These are phyloP conservation scores for Ogataea chonburiensis DNA, from an alignment of 805 yeast genomes.

Conservation along the genomic window DNA sequence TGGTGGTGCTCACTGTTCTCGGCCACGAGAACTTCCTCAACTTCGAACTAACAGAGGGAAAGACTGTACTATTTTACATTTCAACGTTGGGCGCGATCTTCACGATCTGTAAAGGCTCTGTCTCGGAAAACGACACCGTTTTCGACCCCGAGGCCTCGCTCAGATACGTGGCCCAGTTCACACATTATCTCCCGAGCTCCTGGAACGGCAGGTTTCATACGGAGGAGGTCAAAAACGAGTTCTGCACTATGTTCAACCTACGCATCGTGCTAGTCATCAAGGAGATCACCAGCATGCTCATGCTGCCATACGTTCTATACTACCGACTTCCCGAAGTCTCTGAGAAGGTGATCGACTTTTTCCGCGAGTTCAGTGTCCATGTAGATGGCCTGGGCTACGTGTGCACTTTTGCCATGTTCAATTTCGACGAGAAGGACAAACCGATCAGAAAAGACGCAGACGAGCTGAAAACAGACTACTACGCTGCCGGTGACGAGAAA, in stretches of 20 bases:
- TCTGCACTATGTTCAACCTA: slow-evolving; percentile 73
- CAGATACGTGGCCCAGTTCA: slow-evolving; percentile 74
- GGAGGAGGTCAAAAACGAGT: slow-evolving; percentile 78
- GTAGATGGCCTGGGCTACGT: slow-evolving; percentile 95
- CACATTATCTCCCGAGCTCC: slow-evolving; percentile 83
- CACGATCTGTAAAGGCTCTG: slow-evolving; percentile 74
- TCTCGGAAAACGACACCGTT: slow-evolving; percentile 60
- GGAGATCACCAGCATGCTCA: slow-evolving; percentile 76
- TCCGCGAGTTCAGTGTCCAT: slow-evolving; percentile 84
- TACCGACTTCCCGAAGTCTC: slow-evolving; percentile 71
- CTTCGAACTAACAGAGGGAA: slow-evolving; percentile 80
- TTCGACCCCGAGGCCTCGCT: slow-evolving; percentile 93
- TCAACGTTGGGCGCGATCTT: slow-evolving; percentile 85
- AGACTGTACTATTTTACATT: slow-evolving; percentile 82
- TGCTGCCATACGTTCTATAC: slow-evolving; percentile 91
- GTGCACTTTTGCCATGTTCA: slow-evolving; percentile 91
- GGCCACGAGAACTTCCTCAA: slow-evolving; percentile 92
- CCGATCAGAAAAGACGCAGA: slow-evolving; percentile 26
- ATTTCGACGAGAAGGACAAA: slow-evolving; percentile 56
- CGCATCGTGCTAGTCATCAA: slow-evolving; percentile 66
- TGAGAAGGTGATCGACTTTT: slow-evolving; percentile 82
- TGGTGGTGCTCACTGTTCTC: slow-evolving; percentile 70
- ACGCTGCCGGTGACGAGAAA: slow-evolving; percentile 67
- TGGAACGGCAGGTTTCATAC: slow-evolving; percentile 90
- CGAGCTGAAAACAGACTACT: slow-evolving; percentile 39